Percentiles rank a stretch among this genome's conserved stretches.
phyloP scores from a whole-genome alignment of 139 green algal species.

The Yamagishiella unicocca region DNA sequence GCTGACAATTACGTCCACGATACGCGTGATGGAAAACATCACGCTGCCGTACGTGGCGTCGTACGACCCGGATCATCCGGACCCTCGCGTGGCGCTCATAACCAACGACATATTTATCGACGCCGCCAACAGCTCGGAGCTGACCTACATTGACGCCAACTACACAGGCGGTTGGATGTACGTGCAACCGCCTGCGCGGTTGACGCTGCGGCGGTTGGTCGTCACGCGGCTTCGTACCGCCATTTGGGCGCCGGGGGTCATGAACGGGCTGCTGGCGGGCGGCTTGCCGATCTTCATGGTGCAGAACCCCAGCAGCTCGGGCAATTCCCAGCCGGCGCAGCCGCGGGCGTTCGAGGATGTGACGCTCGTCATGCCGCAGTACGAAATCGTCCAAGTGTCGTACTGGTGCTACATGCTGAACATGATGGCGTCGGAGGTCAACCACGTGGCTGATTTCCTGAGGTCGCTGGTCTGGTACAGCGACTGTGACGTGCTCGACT shows the following conservation, averaged over 20 bases:
- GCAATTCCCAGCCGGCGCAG: too few relatives aligned
- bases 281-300: slow-evolving; percentile 20
- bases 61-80: background rate
- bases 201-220: slow-evolving; percentile 34
- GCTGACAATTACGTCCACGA: background rate
- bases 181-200: slow-evolving; percentile 24
- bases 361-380: slow-evolving; percentile 8
- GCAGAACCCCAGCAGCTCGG: background rate
- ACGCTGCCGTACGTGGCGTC: background rate
- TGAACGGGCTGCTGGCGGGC: slow-evolving; percentile 39
- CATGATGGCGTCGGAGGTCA: background rate
- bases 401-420: slow-evolving; percentile 34
- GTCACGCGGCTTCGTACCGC: background rate
- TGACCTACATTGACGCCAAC: slow-evolving; percentile 30
- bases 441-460: slow-evolving; percentile 6
- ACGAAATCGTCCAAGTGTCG: slow-evolving; percentile 31
- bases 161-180: slow-evolving; percentile 13
- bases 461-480: background rate
- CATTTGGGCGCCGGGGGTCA: slow-evolving; percentile 1
- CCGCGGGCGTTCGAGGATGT: background rate
- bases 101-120: slow-evolving; percentile 3
- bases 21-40: slow-evolving; percentile 9
- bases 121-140: background rate
- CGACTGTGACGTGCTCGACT: slow-evolving; percentile 11
- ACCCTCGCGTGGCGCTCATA: background rate